phyloP scores from a whole-genome alignment of 116 monocot species.

The Phalaenopsis hybrid region DNA sequence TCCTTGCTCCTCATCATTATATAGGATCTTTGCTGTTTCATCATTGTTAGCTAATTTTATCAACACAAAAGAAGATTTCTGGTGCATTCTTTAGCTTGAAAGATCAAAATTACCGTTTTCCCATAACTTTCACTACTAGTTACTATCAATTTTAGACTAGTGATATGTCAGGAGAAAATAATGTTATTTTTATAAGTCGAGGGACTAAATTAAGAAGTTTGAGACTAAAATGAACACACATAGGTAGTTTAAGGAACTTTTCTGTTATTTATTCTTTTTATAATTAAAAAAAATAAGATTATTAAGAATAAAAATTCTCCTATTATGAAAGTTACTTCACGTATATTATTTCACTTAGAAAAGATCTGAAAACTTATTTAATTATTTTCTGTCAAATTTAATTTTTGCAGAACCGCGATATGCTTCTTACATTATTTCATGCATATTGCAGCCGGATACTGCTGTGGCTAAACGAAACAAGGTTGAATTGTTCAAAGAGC shows the following conservation, averaged over 20 bases:
- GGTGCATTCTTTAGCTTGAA: too few relatives aligned
- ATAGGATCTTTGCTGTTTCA: too few relatives aligned
- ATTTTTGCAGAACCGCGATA: not conserved
- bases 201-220: too few relatives aligned
- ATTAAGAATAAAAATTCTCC: not conserved
- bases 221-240: not conserved
- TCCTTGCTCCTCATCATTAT: too few relatives aligned
- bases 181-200: too few relatives aligned
- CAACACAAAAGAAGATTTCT: too few relatives aligned
- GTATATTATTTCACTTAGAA: not conserved
- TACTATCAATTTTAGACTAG: too few relatives aligned
- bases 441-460: slow-evolving; percentile 31
- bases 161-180: too few relatives aligned
- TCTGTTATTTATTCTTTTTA: not conserved
- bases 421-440: slow-evolving; percentile 24
- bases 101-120: too few relatives aligned
- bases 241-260: not conserved
- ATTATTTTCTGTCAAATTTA: not conserved
- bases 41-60: too few relatives aligned
- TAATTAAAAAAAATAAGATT: not conserved
- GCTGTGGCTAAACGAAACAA: slow-evolving; percentile 79
- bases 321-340: not conserved
- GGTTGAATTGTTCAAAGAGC: slow-evolving; percentile 92
- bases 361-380: not conserved
- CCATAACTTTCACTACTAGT: too few relatives aligned